These are phyloP conservation scores for Orbilia quercus DNA, from an alignment of 2,329 filamentous ascomycete genomes.

Conservation along the genomic window DNA sequence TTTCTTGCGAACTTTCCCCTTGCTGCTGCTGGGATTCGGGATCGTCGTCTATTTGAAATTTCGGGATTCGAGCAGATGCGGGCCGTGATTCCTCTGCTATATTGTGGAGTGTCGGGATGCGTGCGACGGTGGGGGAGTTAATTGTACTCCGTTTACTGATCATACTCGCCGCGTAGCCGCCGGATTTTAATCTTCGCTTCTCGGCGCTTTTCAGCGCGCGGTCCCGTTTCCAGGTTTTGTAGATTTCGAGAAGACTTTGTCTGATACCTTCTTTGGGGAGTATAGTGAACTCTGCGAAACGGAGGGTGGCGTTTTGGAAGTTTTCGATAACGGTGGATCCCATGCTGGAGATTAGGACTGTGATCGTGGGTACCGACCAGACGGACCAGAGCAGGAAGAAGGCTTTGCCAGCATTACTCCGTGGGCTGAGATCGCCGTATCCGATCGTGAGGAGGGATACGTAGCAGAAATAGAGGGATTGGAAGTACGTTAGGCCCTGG, in stretches of 20 bases:
- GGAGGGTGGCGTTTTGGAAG: constrained; percentile 72
- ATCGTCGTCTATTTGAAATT: constrained; percentile 16
- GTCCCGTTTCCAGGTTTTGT: constrained; percentile 12
- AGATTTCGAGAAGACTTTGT: constrained; percentile 25
- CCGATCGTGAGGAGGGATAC: constrained; percentile 85
- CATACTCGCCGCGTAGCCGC: constrained; percentile 61
- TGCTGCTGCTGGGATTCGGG: constrained; percentile 21
- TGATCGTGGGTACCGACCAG: constrained; percentile 86
- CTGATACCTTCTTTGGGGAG: constrained; percentile 68
- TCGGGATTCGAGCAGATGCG: not conserved
- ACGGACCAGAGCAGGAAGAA: constrained; percentile 94
- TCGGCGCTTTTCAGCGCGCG: constrained; percentile 2
- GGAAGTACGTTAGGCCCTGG: constrained; percentile 76
- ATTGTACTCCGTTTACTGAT: constrained; percentile 21
- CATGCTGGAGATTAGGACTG: constrained; percentile 83
- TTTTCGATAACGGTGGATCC: constrained; percentile 82
- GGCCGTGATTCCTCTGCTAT: constrained; percentile 3
- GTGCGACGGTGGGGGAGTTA: not conserved
- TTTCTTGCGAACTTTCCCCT: not conserved
- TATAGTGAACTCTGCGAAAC: constrained; percentile 73
- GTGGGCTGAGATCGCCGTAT: constrained; percentile 82
- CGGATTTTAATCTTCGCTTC: not conserved
- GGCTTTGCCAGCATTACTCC: constrained; percentile 80
- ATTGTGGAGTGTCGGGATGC: not conserved
- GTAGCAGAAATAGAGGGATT: constrained; percentile 87